Evolutionary conservation across 352 stramenopile genomes (phyloP).

Genomic region (Phytophthora quininea): DNA sequence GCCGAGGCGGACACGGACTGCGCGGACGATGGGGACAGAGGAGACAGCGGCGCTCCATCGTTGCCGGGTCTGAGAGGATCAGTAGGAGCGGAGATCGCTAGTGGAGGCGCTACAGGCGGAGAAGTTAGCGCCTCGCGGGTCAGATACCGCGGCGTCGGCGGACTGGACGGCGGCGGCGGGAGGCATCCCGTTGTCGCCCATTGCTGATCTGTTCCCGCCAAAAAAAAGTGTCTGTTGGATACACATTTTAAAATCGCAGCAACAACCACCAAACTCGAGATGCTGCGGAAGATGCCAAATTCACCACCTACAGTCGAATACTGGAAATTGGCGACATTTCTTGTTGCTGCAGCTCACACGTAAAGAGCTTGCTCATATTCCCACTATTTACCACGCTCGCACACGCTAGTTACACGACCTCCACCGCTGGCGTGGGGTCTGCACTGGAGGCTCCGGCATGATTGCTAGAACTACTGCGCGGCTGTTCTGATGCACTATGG

Average conservation of each 20-base stretch:
- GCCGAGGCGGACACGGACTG: constrained; percentile 67
- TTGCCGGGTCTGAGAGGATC: constrained; percentile 2
- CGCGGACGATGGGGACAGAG: constrained; percentile 61
- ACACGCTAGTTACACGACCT: too few relatives aligned
- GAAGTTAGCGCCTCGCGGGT: constrained; percentile 32
- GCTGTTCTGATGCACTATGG: not conserved
- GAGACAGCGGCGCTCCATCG: constrained; percentile 24
- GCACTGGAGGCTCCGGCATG: constrained; percentile 7
- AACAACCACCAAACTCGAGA: not conserved
- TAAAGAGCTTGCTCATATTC: too few relatives aligned
- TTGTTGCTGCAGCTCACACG: too few relatives aligned
- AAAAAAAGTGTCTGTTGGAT: constrained; percentile 8
- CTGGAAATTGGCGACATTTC: too few relatives aligned
- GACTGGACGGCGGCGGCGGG: constrained; percentile 68
- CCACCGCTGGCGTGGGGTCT: constrained; percentile 26
- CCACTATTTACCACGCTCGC: too few relatives aligned
- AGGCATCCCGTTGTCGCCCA: constrained; percentile 48
- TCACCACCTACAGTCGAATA: too few relatives aligned
- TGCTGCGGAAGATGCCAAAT: too few relatives aligned
- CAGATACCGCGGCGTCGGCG: constrained; percentile 55
- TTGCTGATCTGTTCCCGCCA: constrained; percentile 25
- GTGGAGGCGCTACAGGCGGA: constrained; percentile 10
- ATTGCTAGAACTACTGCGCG: constrained; percentile 16
- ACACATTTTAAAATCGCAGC: constrained; percentile 1
- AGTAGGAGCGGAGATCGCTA: constrained; percentile 17